A percentile compares a stretch with the other conserved stretches of the same genome.
Evolutionary conservation across 1,284 basidiomycete species (phyloP).

Genomic region (Leccinum subatratum): DNA sequence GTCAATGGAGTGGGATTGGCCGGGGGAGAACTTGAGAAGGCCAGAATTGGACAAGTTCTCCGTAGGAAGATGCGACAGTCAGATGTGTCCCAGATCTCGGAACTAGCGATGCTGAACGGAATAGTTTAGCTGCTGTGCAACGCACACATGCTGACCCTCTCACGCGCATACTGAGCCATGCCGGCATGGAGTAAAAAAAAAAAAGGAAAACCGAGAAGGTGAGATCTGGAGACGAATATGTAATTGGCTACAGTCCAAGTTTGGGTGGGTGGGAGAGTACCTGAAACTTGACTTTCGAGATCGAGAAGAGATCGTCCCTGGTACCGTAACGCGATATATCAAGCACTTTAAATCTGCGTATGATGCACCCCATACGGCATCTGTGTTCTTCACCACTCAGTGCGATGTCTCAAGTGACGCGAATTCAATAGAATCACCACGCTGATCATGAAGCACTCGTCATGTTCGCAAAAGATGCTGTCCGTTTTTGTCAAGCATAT

Average conservation of each 20-base stretch:
- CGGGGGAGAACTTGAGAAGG: constrained; percentile 28
- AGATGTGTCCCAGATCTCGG: constrained; percentile 23
- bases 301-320: constrained; percentile 37
- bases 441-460: constrained; percentile 16
- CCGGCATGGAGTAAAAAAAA: constrained; percentile 25
- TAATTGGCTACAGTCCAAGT: constrained; percentile 28
- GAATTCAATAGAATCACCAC: constrained; percentile 14
- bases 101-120: constrained; percentile 16
- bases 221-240: constrained; percentile 26
- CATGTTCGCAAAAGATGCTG: constrained; percentile 23
- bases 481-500: constrained; percentile 33
- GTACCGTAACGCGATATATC: constrained; percentile 35
- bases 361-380: constrained; percentile 35
- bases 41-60: constrained; percentile 24
- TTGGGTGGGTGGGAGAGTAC: constrained; percentile 34
- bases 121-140: constrained; percentile 18
- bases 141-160: constrained; percentile 15
- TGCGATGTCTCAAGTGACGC: neutral
- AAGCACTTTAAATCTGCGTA: constrained; percentile 32
- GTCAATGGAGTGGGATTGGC: constrained; percentile 31
- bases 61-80: constrained; percentile 21
- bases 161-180: constrained; percentile 23
- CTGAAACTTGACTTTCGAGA: constrained; percentile 36
- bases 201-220: constrained; percentile 11
- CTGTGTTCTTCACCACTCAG: constrained; percentile 9